These are phyloP conservation scores for Aspergillus luchuensis DNA, from an alignment of 2,329 filamentous ascomycete genomes.

Conservation along the genomic window DNA sequence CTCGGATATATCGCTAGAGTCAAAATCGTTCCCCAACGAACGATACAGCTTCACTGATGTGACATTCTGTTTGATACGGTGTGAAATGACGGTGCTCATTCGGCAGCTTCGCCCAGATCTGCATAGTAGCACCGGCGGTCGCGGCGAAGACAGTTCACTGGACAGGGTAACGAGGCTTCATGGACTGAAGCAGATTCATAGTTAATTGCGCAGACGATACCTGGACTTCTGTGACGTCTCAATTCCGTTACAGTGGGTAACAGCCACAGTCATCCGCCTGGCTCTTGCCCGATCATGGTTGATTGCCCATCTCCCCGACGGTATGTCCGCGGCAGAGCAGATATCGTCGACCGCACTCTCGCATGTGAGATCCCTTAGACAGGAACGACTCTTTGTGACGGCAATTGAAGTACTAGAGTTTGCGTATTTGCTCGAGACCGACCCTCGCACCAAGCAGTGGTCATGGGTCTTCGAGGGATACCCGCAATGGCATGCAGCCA, in stretches of 20 bases:
- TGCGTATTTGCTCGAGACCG: background rate
- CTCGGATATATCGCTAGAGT: slow-evolving; percentile 52
- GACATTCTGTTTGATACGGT: slow-evolving; percentile 56
- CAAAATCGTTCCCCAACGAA: slow-evolving; percentile 52
- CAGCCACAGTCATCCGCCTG: background rate
- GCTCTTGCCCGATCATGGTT: background rate
- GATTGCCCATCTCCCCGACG: background rate
- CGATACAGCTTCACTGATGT: slow-evolving; percentile 58
- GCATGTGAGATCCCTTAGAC: slow-evolving; percentile 27
- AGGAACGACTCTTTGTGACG: background rate
- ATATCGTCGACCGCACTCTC: too few relatives aligned
- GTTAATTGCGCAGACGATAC: slow-evolving; percentile 41
- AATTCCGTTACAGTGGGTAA: slow-evolving; percentile 41
- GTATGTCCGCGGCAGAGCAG: too few relatives aligned
- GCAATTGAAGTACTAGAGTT: background rate
- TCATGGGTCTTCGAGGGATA: background rate
- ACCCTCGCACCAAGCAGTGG: background rate
- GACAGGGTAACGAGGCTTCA: slow-evolving; percentile 39
- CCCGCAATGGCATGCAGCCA: slow-evolving; percentile 47
- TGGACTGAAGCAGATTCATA: slow-evolving; percentile 41
- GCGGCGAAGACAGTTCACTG: slow-evolving; percentile 29
- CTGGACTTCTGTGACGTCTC: slow-evolving; percentile 55
- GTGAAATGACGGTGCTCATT: slow-evolving; percentile 53
- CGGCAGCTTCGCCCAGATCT: background rate
- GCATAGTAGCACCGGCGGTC: background rate